phyloP scores from a whole-genome alignment of 192 early-diverging fungal genomes.

The Pilaira anomala region DNA sequence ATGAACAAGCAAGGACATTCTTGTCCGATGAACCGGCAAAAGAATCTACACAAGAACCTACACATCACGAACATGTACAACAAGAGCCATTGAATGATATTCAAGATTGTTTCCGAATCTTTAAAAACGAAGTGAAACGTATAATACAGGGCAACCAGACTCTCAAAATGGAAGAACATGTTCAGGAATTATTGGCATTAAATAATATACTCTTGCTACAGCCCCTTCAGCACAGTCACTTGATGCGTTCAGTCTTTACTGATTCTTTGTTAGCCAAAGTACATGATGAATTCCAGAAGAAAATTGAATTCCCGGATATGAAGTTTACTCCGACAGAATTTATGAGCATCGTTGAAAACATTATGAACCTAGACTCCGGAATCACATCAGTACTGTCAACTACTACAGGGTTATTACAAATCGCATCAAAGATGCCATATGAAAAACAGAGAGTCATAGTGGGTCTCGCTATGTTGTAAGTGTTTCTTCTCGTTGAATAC shows the following conservation, averaged over 20 bases:
- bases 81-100: constrained; percentile 1
- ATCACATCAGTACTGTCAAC: constrained; percentile 11
- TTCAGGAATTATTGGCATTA: not conserved
- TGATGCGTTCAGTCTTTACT: constrained; percentile 3
- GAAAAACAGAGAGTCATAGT: constrained; percentile 13
- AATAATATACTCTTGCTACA: constrained; percentile 3
- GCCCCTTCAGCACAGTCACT: constrained; percentile 1
- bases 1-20: not conserved
- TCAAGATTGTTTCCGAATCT: too few relatives aligned
- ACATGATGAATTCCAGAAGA: constrained; percentile 1
- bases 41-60: constrained; percentile 10
- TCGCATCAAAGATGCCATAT: constrained; percentile 9
- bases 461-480: constrained; percentile 11
- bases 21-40: not conserved
- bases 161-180: constrained; percentile 3
- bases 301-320: constrained; percentile 3
- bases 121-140: too few relatives aligned
- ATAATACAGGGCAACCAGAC: not conserved
- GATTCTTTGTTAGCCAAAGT: constrained; percentile 3
- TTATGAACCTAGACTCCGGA: constrained; percentile 7
- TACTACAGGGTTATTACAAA: constrained; percentile 6
- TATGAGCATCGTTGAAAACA: constrained; percentile 11
- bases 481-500: constrained; percentile 6
- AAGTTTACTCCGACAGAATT: not conserved
- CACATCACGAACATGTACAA: constrained; percentile 7